Conservation (phyloP, 805 yeast species). For the Candida nemodendra region DNA sequence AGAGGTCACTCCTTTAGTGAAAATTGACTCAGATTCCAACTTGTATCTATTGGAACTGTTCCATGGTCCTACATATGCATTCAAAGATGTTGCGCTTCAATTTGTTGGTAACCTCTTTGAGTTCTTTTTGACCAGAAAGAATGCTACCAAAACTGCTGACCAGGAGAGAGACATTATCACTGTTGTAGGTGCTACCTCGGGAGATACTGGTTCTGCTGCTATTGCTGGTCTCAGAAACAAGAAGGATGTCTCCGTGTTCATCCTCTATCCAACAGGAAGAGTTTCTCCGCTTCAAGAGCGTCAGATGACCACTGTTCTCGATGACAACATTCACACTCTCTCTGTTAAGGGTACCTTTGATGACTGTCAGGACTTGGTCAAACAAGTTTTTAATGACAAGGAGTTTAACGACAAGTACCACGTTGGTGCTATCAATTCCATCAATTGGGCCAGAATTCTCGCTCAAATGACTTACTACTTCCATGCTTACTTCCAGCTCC, state of each 20-base stretch:
- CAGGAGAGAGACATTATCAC: constrained; percentile 77
- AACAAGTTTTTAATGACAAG: constrained; percentile 84
- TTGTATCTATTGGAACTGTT: constrained; percentile 85
- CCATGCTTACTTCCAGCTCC: constrained; percentile 79
- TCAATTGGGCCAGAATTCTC: constrained; percentile 98
- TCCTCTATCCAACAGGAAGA: constrained; percentile 94
- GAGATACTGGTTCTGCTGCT: constrained; percentile 99
- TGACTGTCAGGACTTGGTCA: constrained; percentile 96
- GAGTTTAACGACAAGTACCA: constrained; percentile 88
- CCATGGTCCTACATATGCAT: constrained; percentile 99
- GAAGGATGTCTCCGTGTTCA: constrained; percentile 96
- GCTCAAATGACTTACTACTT: constrained; percentile 98
- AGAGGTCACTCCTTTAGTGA: constrained; percentile 82
- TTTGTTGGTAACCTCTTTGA: constrained; percentile 97
- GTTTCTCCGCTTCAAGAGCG: constrained; percentile 97
- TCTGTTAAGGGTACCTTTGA: constrained; percentile 96
- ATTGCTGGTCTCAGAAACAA: constrained; percentile 96
- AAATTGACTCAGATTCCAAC: constrained; percentile 50
- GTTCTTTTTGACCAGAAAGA: constrained; percentile 78
- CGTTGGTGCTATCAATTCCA: constrained; percentile 96
- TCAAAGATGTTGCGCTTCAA: constrained; percentile 97
- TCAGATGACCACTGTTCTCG: constrained; percentile 97
- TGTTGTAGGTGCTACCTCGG: constrained; percentile 98
- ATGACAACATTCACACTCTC: constrained; percentile 88
- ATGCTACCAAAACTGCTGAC: constrained; percentile 44